Conservation (phyloP, 2,329 filamentous ascomycete species). For the Cladosporium sp. region DNA sequence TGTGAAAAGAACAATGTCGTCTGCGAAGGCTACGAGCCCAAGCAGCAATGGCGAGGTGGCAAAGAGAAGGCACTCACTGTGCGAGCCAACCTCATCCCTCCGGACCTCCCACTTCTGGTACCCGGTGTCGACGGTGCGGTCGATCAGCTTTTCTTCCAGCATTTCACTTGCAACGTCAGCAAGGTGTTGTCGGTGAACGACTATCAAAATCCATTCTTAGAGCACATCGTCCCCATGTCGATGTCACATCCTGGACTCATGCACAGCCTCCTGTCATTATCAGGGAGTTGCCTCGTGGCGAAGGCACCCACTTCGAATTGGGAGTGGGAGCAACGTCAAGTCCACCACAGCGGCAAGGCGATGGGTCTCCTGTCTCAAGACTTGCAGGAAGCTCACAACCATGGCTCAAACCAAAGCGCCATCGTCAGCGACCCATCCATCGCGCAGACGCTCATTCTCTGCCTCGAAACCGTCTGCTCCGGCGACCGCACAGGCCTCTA, state of each 20-base stretch:
- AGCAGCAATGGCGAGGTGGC: slow-evolving; percentile 80
- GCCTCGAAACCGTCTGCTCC: slow-evolving; percentile 55
- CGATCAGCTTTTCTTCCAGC: slow-evolving; percentile 73
- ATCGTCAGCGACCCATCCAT: slow-evolving; percentile 47
- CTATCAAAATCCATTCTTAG: slow-evolving; percentile 76
- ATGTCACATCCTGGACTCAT: slow-evolving; percentile 74
- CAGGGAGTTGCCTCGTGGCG: slow-evolving; percentile 65
- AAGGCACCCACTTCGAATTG: slow-evolving; percentile 39
- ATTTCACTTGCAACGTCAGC: slow-evolving; percentile 75
- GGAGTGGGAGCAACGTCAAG: slow-evolving; percentile 48
- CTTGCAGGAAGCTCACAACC: slow-evolving; percentile 12
- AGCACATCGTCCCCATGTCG: slow-evolving; percentile 75
- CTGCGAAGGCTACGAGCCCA: slow-evolving; percentile 84
- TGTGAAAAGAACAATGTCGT: slow-evolving; percentile 91
- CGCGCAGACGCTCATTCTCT: slow-evolving; percentile 54
- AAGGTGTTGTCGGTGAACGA: slow-evolving; percentile 75
- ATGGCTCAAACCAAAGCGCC: slow-evolving; percentile 2
- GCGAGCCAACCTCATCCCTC: slow-evolving; percentile 32
- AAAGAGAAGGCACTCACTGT: slow-evolving; percentile 52
- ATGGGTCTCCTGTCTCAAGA: slow-evolving; percentile 20
- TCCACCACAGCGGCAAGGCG: slow-evolving; percentile 47
- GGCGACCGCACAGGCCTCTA: slow-evolving; percentile 63
- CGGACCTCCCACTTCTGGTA: slow-evolving; percentile 57
- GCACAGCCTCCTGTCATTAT: slow-evolving; percentile 81
- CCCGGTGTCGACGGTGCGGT: slow-evolving; percentile 73